These are phyloP conservation scores for Aspergillus phoenicis DNA, from an alignment of 2,329 filamentous ascomycete genomes.

Conservation along the genomic window DNA sequence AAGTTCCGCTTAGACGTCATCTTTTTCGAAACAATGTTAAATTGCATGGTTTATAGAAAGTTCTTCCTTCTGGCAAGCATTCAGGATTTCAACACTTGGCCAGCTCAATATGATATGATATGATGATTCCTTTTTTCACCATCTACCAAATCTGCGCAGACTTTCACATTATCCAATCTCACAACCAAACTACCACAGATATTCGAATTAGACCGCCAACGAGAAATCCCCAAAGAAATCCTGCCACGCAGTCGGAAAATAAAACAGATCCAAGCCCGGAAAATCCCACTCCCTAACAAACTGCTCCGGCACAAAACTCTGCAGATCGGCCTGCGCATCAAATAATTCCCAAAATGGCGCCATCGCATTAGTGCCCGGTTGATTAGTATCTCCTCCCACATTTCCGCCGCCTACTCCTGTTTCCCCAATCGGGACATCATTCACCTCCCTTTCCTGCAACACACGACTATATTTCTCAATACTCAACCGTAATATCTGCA, in stretches of 20 bases:
- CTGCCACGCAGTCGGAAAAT: constrained; percentile 52
- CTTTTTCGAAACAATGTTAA: not conserved
- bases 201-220: constrained; percentile 24
- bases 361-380: not conserved
- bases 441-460: constrained; percentile 39
- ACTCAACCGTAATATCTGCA: constrained; percentile 52
- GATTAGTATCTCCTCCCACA: constrained; percentile 13
- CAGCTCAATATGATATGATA: not conserved
- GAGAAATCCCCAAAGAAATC: constrained; percentile 52
- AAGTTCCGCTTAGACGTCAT: constrained; percentile 14
- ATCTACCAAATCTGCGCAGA: not conserved
- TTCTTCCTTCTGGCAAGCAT: no score
- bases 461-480: constrained; percentile 55
- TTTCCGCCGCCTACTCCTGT: not conserved
- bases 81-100: not conserved
- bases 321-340: constrained; percentile 51
- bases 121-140: not conserved
- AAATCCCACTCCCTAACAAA: constrained; percentile 64
- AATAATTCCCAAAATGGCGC: constrained; percentile 39
- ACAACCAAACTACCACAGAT: not conserved
- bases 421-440: no score
- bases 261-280: constrained; percentile 56
- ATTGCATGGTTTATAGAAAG: not conserved
- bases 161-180: no score
- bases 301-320: constrained; percentile 57